Conservation (phyloP, 1,284 basidiomycete genomes). For the Tausonia pullulans region DNA sequence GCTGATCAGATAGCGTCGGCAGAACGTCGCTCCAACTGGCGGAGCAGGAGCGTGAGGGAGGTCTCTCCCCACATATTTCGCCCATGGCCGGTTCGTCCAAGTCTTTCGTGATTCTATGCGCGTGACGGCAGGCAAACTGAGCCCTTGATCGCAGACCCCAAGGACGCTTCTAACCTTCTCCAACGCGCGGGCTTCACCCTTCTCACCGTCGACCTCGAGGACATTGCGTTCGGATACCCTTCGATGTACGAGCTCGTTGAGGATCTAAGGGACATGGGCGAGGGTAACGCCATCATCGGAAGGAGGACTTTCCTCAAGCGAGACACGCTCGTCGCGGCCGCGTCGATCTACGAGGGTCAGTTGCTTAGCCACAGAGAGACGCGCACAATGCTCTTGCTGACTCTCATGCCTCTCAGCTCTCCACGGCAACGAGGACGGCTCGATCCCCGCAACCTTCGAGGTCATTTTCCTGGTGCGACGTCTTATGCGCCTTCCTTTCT, state of each 20-base stretch:
- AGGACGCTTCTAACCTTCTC: constrained; percentile 82
- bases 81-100: constrained; percentile 78
- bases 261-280: constrained; percentile 91
- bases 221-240: constrained; percentile 82
- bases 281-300: constrained; percentile 80
- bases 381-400: background rate
- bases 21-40: constrained; percentile 83
- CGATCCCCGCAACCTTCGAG: constrained; percentile 89
- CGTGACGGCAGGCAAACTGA: background rate
- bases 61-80: constrained; percentile 85
- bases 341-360: constrained; percentile 81
- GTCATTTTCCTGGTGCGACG: constrained; percentile 75
- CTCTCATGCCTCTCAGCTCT: background rate
- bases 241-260: constrained; percentile 93
- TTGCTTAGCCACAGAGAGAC: background rate
- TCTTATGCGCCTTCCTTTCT: constrained; percentile 4
- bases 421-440: constrained; percentile 61
- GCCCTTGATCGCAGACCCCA: constrained; percentile 49
- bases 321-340: constrained; percentile 82
- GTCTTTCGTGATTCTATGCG: background rate
- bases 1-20: background rate
- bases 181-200: constrained; percentile 87
- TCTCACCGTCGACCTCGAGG: constrained; percentile 91
- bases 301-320: constrained; percentile 61
- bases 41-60: constrained; percentile 87